Base-by-base conservation (phyloP, 495 filamentous ascomycete species). In the Penicillium soppii region DNA sequence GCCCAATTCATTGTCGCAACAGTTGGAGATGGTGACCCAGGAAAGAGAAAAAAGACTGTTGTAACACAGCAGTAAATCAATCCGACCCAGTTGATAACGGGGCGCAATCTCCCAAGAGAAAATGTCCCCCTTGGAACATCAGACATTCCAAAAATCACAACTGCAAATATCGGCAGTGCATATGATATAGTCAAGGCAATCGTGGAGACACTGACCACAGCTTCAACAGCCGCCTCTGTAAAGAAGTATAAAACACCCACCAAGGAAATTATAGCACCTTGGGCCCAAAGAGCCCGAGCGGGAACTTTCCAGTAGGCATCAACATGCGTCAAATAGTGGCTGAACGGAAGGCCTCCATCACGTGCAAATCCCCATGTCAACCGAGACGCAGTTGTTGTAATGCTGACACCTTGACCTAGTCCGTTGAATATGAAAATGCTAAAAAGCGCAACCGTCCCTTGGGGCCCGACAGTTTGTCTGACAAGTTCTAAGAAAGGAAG, bases 341-440 rank as follows among this genome's bases (percentile, higher is more conserved):
- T 69, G 33, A 56, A 76, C 27, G 74, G 70, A 6, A 81, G 66
- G 12, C 79, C 79, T 49, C 74, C 74, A 43, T 82, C 79, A 6
- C 79, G 70, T 13, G 79, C 75, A 58, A 82, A 81, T 0, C 78
- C 72, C 68, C 75, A 82, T 7, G 76, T 70, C 12, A 81, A 58
- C 16, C 79, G 65, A 7, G 77, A 81, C 7, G 75, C 70, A 4
- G 75, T 74, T 17, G 77, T 77, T 12, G 75, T 41, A 26, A 75
- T 58, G 26, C 73, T 71, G 37, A 77, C 58, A 7, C 57, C 67
- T 40, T 71, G 69, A 7, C 69, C 69, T 7, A 74, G 67, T 16
- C 71, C 71, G 44, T 74, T 74, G 60, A 67, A 67, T 52, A 72
- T 69, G 58, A 76, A 74, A 2, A 76, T 56, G 0, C 70, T 67